Evolutionary conservation across 176 grass and related monocot genomes (phyloP), one percentile per base, ranked within the genome.

Genomic region (Olyra latifolia): DNA sequence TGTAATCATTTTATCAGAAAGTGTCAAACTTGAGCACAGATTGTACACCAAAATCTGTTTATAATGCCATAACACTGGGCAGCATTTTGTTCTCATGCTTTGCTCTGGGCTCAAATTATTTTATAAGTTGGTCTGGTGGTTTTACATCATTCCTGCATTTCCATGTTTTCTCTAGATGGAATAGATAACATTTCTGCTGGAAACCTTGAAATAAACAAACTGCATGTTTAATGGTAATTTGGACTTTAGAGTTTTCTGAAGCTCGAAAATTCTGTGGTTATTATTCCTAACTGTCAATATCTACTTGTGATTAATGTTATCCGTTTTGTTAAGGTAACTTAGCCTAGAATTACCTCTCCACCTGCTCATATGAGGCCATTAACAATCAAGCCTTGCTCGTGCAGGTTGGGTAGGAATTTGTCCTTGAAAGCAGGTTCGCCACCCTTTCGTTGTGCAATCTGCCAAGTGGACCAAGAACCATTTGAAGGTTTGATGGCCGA

Each of bases 391-490:
- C 7, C n/a, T 77, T 72, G 27, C 25, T 73, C 60, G 25, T 84
- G 40, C 87, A 99, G 96, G 75, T 62, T 99, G 77, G 89, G 89
- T 75, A 91, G 89, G 66, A 94, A 88, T 69, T 69, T 87, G 62
- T 85, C 88, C 53, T 82, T 89, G 38, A 90, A 85, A 87, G 90
- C 84, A 74, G 69, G 72, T 23, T 88, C 73, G 2, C 81, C 82
- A 7, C 50, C 88, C 59, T 86, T 86, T 50, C 90, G 88, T 0
- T 99, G 96, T 53, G 92, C 88, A 29, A 99, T 99, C 41, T 99
- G 96, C 90, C 93, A 99, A 89, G 78, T 82, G 55, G 90, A 91
- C 54, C 90, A 91, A 88, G 69, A 80, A 35, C 84, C 79, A 27
- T 79, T 78, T 32, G 88, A 99, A 75, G 90, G 79, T 71, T 82